Percentiles rank a stretch among this genome's conserved stretches.
phyloP scores from a whole-genome alignment of 441 rosid species.

The Kokia cookei region DNA sequence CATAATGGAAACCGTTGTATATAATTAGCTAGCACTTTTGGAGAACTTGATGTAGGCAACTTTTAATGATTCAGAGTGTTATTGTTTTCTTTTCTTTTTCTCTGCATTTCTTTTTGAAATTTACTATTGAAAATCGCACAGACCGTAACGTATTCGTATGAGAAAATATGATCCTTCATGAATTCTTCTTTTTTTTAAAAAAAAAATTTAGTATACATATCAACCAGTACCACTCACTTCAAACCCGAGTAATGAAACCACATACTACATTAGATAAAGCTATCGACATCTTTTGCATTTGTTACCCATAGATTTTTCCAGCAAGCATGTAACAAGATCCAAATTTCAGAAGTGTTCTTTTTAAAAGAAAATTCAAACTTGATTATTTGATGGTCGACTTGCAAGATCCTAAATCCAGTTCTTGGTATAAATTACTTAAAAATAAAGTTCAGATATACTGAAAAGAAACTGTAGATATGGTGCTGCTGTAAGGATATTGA shows the following conservation, averaged over 20 bases:
- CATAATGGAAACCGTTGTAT: constrained; percentile 16
- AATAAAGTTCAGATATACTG: no score
- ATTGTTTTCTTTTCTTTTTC: neutral
- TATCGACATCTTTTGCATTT: neutral
- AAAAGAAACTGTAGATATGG: no score
- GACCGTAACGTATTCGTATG: no score
- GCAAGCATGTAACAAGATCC: neutral
- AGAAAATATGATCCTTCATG: no score
- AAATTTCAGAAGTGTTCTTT: no score
- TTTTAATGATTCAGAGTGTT: neutral
- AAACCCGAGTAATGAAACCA: neutral
- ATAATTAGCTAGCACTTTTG: neutral
- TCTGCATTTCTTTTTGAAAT: neutral
- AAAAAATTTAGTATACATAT: no score
- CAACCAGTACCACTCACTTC: neutral
- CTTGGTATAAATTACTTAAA: no score
- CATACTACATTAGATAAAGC: neutral
- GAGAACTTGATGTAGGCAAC: neutral
- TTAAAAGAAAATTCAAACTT: neutral
- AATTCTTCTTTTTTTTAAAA: no score
- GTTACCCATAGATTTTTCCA: neutral
- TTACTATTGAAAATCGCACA: no score
- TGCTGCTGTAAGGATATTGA: neutral
- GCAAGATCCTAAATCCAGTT: no score
- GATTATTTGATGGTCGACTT: neutral